Percentiles rank a stretch among this genome's conserved stretches.
phyloP scores from a whole-genome alignment of 441 rosid genomes.

The Populus trichocarpa region DNA sequence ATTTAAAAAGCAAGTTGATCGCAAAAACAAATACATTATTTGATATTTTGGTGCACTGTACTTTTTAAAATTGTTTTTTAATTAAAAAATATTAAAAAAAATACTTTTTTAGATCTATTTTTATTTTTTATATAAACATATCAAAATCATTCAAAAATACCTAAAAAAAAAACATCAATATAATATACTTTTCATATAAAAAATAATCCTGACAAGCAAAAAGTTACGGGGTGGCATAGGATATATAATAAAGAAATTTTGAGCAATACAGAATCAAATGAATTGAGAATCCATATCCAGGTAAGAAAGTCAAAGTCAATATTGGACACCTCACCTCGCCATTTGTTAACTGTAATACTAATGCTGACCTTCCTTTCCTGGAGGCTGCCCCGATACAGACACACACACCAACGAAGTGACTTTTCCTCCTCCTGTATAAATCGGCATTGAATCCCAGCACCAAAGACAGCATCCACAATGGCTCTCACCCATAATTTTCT shows the following conservation, averaged over 20 bases:
- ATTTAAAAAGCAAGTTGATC: too few relatives aligned
- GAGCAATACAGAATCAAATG: too few relatives aligned
- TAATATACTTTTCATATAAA: too few relatives aligned
- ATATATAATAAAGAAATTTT: too few relatives aligned
- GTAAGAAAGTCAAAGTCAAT: background rate
- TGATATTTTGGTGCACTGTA: too few relatives aligned
- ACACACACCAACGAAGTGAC: background rate
- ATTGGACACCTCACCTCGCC: background rate
- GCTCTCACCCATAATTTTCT: background rate
- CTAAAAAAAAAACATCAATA: too few relatives aligned
- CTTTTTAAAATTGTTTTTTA: too few relatives aligned
- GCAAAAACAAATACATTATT: too few relatives aligned
- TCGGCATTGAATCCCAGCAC: background rate
- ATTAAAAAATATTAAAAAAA: too few relatives aligned
- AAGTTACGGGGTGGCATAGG: background rate
- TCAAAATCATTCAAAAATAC: too few relatives aligned
- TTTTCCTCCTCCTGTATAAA: background rate
- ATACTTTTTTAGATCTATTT: too few relatives aligned
- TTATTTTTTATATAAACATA: too few relatives aligned
- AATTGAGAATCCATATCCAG: background rate
- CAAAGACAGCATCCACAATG: conserved; percentile 16
- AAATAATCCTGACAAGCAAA: background rate
- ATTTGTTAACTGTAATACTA: background rate
- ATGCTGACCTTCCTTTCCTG: background rate
- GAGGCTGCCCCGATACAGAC: background rate